These are phyloP conservation scores for Torrubiella hemipterigena DNA, from an alignment of 2,329 filamentous ascomycete genomes.

Conservation along the genomic window DNA sequence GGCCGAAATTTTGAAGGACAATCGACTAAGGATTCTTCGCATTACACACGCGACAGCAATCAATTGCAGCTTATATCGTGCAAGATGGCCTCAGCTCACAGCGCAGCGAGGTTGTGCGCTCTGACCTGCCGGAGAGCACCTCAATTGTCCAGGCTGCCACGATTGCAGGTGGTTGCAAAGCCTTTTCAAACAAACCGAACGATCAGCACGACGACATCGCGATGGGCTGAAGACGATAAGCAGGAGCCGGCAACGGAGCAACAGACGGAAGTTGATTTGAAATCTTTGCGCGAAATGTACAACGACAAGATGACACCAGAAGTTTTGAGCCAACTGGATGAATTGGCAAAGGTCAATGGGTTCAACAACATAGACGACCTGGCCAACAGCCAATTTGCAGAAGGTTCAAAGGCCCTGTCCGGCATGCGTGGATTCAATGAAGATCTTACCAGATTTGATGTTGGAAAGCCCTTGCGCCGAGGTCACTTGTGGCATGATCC, in stretches of 20 bases:
- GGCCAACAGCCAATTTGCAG: no score
- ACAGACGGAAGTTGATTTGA: conserved; percentile 11
- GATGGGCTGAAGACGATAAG: conserved; percentile 8
- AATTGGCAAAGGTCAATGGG: conserved; percentile 21
- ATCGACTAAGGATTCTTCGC: conserved; percentile 6
- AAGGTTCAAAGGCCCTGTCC: no score
- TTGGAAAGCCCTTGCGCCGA: conserved; percentile 20
- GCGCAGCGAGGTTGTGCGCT: conserved; percentile 23
- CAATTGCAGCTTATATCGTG: conserved; percentile 11
- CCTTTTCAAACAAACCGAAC: background rate
- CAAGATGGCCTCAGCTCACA: conserved; percentile 26
- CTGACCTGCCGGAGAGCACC: conserved; percentile 19
- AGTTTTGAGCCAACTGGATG: conserved; percentile 23
- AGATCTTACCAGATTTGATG: conserved; percentile 17
- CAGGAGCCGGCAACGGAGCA: conserved; percentile 12
- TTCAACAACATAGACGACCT: conserved; percentile 20
- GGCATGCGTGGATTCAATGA: conserved; percentile 22
- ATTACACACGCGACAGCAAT: conserved; percentile 10
- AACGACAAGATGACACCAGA: conserved; percentile 16
- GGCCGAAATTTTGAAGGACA: conserved; percentile 20
- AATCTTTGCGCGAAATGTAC: conserved; percentile 19
- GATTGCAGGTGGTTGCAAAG: no score
- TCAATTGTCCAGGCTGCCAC: conserved; percentile 1
- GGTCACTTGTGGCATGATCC: conserved; percentile 36
- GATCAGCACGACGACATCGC: conserved; percentile 4